Conservation (phyloP, 805 yeast species). For the Monosporozyma yasuniensis region DNA sequence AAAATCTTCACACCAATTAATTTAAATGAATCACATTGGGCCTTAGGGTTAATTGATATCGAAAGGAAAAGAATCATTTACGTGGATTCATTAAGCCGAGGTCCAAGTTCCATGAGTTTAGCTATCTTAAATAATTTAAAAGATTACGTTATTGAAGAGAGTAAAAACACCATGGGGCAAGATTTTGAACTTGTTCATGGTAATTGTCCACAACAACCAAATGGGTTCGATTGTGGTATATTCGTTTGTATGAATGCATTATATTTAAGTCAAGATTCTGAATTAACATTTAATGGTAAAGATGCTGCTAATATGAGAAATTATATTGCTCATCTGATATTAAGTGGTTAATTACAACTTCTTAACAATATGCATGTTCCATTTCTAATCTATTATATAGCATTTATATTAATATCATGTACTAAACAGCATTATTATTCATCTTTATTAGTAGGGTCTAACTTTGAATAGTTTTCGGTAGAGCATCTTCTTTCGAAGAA, state of each 20-base stretch:
- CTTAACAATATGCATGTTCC: neutral
- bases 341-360: neutral
- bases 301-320: slow-evolving; percentile 65
- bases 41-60: slow-evolving; percentile 70
- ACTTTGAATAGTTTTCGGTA: slow-evolving; percentile 5
- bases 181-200: slow-evolving; percentile 28
- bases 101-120: slow-evolving; percentile 29
- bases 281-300: slow-evolving; percentile 47
- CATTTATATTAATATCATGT: neutral
- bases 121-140: slow-evolving; percentile 40
- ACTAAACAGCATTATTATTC: neutral
- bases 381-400: neutral
- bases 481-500: too few species aligned
- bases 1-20: slow-evolving; percentile 80
- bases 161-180: slow-evolving; percentile 35
- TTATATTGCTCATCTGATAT: slow-evolving; percentile 28
- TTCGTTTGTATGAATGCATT: slow-evolving; percentile 75
- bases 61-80: slow-evolving; percentile 49
- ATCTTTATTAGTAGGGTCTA: neutral
- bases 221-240: slow-evolving; percentile 94
- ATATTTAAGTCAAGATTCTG: slow-evolving; percentile 43
- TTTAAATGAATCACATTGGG: slow-evolving; percentile 82
- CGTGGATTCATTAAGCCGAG: slow-evolving; percentile 60
- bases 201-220: slow-evolving; percentile 74
- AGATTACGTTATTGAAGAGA: slow-evolving; percentile 61